Evolutionary conservation across 2,329 filamentous ascomycete species (phyloP).

Genomic region (Fusarium sulawesiense): DNA sequence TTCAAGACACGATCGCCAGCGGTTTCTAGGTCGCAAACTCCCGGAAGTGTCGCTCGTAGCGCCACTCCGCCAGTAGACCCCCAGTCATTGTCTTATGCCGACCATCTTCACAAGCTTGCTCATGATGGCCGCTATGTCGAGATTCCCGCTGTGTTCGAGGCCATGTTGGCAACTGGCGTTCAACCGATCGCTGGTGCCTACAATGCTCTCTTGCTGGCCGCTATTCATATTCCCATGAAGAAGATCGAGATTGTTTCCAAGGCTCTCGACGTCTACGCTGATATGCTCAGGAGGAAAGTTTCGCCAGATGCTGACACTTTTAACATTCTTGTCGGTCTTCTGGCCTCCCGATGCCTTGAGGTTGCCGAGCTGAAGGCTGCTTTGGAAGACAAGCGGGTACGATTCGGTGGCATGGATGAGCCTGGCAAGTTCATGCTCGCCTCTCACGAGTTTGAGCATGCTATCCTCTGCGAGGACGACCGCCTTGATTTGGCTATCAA

Average conservation of each 20-base stretch:
- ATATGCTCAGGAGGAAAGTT: slow-evolving; percentile 91
- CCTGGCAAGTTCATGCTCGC: slow-evolving; percentile 87
- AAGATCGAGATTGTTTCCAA: slow-evolving; percentile 89
- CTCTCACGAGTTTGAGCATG: slow-evolving; percentile 87
- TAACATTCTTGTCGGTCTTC: slow-evolving; percentile 83
- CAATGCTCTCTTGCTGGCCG: slow-evolving; percentile 87
- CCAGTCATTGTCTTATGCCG: slow-evolving; percentile 78
- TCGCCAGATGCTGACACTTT: slow-evolving; percentile 87
- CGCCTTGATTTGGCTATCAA: slow-evolving; percentile 86
- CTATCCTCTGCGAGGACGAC: slow-evolving; percentile 87
- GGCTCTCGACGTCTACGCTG: slow-evolving; percentile 92
- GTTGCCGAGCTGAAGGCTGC: slow-evolving; percentile 76
- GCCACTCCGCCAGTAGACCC: slow-evolving; percentile 71
- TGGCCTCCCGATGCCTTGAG: slow-evolving; percentile 84
- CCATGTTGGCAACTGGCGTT: slow-evolving; percentile 84
- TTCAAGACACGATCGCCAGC: slow-evolving; percentile 57
- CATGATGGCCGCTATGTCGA: slow-evolving; percentile 81
- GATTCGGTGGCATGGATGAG: slow-evolving; percentile 88
- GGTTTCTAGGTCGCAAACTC: slow-evolving; percentile 55
- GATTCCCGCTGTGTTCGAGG: slow-evolving; percentile 91
- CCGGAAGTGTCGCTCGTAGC: slow-evolving; percentile 63
- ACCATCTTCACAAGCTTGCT: slow-evolving; percentile 80
- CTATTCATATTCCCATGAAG: slow-evolving; percentile 82
- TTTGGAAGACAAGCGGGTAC: slow-evolving; percentile 83
- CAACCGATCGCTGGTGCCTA: slow-evolving; percentile 88